Base-by-base conservation (phyloP, 2,329 filamentous ascomycete species). In the Botrytis hyacinthi region DNA sequence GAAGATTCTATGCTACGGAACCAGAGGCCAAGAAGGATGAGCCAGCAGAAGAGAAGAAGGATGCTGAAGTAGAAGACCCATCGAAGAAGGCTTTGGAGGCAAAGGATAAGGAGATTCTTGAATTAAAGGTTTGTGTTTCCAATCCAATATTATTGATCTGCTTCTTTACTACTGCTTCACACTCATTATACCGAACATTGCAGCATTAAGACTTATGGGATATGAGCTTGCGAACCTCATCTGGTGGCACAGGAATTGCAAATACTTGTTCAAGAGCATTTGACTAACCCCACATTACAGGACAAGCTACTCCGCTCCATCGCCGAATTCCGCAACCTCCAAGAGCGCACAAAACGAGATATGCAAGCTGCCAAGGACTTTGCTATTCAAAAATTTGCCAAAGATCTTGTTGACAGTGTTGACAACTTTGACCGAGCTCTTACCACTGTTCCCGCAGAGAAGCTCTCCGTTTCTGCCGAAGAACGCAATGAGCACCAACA, bases 391-490 rank as follows among this genome's bases (percentile, higher is more conserved):
- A 86, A 91, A 78, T 98, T 99, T 84, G 94, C 95, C 81, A 92
- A 94, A 83, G 96, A 99, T 84, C 91, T 99, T 63, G 90, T 98
- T 78, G 96, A 99, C 83, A 94, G 90, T 81, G 91, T 99, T 80
- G 96, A 99, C 85, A 99, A 98, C 87, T 91, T 99, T 76, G 96
- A 99, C 84, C 95, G 95, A 78, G 96, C 96, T 61, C 89, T 99
- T 61, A 83, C 86, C 76, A 94, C 91, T 80, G 95, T 97, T 20
- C 90, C 93, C 32, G 82, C 88, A 74, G 91, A 94, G 59, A 93
- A 93, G 84, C 87, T 97, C 76, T 86, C 86, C 35, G 82, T 85
- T 37, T 78, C 86, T 40, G 82, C 85, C 32, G 79, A 82, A 65
- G 84, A 85, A 76, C 84, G 85, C 78, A 82, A 83, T 40, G 87